A percentile compares a stretch with the other conserved stretches of the same genome.
phyloP scores from a whole-genome alignment of 139 green algal species.

The Edaphochlamys debaryana region DNA sequence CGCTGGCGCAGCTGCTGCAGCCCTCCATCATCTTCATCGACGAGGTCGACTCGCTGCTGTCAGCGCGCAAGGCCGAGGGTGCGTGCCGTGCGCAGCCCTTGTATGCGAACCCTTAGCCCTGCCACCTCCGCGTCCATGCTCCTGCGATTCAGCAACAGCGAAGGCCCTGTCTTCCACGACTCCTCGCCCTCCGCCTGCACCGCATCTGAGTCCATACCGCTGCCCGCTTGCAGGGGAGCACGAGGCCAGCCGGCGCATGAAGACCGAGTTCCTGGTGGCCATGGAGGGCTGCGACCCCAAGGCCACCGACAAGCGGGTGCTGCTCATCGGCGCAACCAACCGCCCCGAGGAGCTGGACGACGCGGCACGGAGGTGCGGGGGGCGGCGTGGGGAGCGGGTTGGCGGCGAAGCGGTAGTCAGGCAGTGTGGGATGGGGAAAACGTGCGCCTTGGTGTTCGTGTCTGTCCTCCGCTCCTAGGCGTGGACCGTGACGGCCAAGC shows the following conservation, averaged over 20 bases:
- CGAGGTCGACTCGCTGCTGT: slow-evolving; percentile 98
- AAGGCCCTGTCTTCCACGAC: no score
- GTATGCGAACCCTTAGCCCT: no score
- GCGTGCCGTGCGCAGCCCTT: no score
- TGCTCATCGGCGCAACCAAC: slow-evolving; percentile 97
- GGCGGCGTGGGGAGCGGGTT: no score
- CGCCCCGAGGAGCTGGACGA: slow-evolving; percentile 96
- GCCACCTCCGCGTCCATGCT: no score
- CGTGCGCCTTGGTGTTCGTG: neutral
- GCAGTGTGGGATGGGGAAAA: neutral
- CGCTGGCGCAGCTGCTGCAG: slow-evolving; percentile 85
- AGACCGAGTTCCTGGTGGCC: slow-evolving; percentile 98
- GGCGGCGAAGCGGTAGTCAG: no score
- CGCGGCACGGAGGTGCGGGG: slow-evolving; percentile 71
- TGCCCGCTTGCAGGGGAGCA: slow-evolving; percentile 86
- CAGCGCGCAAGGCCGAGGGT: slow-evolving; percentile 88
- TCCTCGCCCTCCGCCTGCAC: neutral
- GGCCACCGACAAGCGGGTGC: slow-evolving; percentile 66
- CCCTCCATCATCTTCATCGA: slow-evolving; percentile 99
- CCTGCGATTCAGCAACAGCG: no score
- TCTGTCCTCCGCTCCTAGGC: neutral
- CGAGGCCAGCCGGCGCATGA: slow-evolving; percentile 94
- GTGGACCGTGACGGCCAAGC: no score
- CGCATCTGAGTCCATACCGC: neutral
- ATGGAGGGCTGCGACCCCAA: slow-evolving; percentile 89